A percentile compares a stretch with the other conserved stretches of the same genome.
Evolutionary conservation across 441 rosid species (phyloP).

Genomic region (Raphanus hybrid): DNA sequence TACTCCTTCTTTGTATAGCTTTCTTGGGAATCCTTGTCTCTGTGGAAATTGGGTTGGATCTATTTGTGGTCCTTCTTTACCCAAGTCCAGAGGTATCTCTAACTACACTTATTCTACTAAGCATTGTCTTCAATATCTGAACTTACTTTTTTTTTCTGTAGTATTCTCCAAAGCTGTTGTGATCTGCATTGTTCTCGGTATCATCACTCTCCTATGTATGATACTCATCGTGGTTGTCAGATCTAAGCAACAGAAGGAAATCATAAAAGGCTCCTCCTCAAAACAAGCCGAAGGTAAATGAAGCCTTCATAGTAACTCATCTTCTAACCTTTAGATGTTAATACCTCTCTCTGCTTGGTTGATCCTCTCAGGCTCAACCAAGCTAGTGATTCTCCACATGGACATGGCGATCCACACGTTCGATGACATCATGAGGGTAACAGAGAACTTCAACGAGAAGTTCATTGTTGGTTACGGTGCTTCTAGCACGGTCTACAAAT

Average conservation of each 20-base stretch:
- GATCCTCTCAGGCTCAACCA: conserved; percentile 61
- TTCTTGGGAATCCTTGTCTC: conserved; percentile 70
- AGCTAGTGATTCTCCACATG: conserved; percentile 92
- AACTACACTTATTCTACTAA: neutral
- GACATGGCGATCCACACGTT: conserved; percentile 85
- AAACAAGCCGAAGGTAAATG: conserved; percentile 50
- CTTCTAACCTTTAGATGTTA: neutral
- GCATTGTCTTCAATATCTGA: neutral
- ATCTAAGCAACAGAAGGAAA: conserved; percentile 56
- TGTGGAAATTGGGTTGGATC: conserved; percentile 86
- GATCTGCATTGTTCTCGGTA: conserved; percentile 65
- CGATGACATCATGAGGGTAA: conserved; percentile 78
- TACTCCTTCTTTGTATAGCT: conserved; percentile 46
- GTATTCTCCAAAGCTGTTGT: conserved; percentile 62
- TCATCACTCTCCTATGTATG: conserved; percentile 54
- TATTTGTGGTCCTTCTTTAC: conserved; percentile 56
- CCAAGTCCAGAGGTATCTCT: conserved; percentile 59
- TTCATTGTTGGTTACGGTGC: conserved; percentile 82
- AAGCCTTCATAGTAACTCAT: neutral
- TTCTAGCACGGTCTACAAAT: conserved; percentile 83
- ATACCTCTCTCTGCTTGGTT: neutral
- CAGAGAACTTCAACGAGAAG: conserved; percentile 80
- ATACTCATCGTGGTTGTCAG: conserved; percentile 63
- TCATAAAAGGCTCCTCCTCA: conserved; percentile 35
- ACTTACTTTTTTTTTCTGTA: conserved; percentile 40